A percentile compares a stretch with the other conserved stretches of the same genome.
These are phyloP conservation scores for Tagetes patula DNA, from an alignment of 129 eudicot genomes.

Conservation along the genomic window DNA sequence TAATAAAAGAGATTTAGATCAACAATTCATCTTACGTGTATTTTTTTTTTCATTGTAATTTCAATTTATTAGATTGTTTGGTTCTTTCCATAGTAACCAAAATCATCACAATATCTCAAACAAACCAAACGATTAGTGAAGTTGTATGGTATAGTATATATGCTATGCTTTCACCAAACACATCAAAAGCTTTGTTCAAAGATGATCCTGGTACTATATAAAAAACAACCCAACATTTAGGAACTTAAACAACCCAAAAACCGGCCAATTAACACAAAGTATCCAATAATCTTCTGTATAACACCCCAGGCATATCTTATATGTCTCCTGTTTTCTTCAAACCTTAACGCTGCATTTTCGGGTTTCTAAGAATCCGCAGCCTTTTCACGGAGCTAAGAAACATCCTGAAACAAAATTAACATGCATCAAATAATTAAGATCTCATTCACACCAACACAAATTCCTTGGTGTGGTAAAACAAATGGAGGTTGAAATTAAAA, in stretches of 20 bases:
- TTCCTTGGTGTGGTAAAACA: not conserved
- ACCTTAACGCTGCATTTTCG: constrained; percentile 27
- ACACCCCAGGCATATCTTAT: not conserved
- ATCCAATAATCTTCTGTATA: constrained; percentile 16
- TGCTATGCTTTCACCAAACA: constrained; percentile 19
- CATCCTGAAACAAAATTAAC: constrained; percentile 58
- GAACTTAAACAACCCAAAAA: constrained; percentile 5
- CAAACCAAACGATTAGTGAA: constrained; percentile 20
- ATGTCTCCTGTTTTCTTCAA: constrained; percentile 12
- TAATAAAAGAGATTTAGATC: no score
- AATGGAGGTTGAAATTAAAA: not conserved
- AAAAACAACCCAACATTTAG: constrained; percentile 24
- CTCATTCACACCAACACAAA: not conserved
- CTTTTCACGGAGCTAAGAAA: constrained; percentile 74
- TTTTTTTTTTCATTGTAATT: not conserved
- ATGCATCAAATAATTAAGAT: not conserved
- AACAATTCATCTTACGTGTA: no score
- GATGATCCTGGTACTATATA: constrained; percentile 17
- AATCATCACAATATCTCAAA: constrained; percentile 19
- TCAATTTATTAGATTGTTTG: no score
- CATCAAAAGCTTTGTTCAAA: constrained; percentile 16
- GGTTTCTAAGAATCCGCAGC: constrained; percentile 69
- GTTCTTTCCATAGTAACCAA: not conserved
- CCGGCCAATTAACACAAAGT: not conserved
- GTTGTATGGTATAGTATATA: not conserved